Evolutionary conservation across 495 filamentous ascomycete species (phyloP).

Genomic region (Penicillium chermesinum): DNA sequence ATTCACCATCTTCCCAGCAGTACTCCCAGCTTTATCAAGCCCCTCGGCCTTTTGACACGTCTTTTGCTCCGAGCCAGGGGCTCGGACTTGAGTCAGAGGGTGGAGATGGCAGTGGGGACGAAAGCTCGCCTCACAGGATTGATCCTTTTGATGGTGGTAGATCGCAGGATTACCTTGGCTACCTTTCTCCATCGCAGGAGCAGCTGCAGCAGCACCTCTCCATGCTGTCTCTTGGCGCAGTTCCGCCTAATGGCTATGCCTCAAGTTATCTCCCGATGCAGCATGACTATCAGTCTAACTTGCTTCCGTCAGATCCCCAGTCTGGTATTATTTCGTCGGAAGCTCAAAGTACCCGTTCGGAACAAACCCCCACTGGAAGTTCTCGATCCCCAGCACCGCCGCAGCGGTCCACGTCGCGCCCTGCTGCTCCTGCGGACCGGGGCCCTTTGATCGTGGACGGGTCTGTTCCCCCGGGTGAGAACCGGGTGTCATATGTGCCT

Average conservation of each 20-base stretch:
- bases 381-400: conserved; percentile 17
- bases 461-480: conserved; percentile 37
- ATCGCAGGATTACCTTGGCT: conserved; percentile 60
- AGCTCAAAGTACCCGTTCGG: conserved; percentile 21
- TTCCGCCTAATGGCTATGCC: conserved; percentile 42
- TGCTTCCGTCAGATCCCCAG: conserved; percentile 35
- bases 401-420: conserved; percentile 19
- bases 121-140: conserved; percentile 36
- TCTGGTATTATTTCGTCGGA: conserved; percentile 29
- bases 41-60: conserved; percentile 28
- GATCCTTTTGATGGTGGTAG: conserved; percentile 43
- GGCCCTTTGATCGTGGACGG: conserved; percentile 44
- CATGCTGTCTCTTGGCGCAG: conserved; percentile 40
- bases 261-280: conserved; percentile 33
- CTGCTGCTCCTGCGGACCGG: conserved; percentile 25
- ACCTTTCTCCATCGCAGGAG: conserved; percentile 54
- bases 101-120: conserved; percentile 36
- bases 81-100: conserved; percentile 31
- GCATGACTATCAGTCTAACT: conserved; percentile 36
- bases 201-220: conserved; percentile 43
- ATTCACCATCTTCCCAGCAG: conserved; percentile 36
- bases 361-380: conserved; percentile 14
- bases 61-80: conserved; percentile 32
- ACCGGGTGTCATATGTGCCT: conserved; percentile 18
- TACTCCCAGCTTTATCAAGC: conserved; percentile 37